Evolutionary conservation across 805 yeast genomes (phyloP).

Genomic region (Monosporozyma solicola): DNA sequence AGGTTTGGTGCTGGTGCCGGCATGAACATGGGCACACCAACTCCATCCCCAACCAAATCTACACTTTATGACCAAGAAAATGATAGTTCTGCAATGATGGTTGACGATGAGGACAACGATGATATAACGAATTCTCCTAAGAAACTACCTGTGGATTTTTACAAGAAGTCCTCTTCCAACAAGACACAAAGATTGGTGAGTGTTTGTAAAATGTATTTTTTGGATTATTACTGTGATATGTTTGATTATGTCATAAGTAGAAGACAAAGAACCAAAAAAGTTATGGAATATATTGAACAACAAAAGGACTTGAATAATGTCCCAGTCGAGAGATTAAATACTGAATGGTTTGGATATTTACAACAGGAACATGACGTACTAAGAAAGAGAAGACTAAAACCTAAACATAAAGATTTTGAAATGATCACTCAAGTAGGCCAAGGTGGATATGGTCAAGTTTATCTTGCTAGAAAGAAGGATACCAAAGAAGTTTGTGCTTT

Average conservation of each 20-base stretch:
- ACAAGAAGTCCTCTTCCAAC: conserved; percentile 51
- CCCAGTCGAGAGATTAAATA: conserved; percentile 35
- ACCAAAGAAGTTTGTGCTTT: conserved; percentile 93
- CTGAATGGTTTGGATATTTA: conserved; percentile 67
- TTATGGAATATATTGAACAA: conserved; percentile 44
- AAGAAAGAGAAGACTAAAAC: conserved; percentile 83
- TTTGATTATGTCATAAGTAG: conserved; percentile 86
- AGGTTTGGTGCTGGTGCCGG: neutral
- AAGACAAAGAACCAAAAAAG: conserved; percentile 69
- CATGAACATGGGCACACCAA: conserved; percentile 8
- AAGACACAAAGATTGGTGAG: conserved; percentile 80
- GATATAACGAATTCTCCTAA: conserved; percentile 29
- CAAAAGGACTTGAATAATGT: conserved; percentile 21
- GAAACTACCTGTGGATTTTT: conserved; percentile 39
- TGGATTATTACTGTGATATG: conserved; percentile 93
- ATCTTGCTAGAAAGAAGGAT: conserved; percentile 86
- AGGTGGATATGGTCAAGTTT: conserved; percentile 99
- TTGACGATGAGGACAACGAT: conserved; percentile 21
- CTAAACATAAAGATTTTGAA: conserved; percentile 90
- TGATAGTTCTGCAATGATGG: conserved; percentile 28
- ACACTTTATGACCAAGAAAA: conserved; percentile 17
- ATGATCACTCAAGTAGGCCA: conserved; percentile 98
- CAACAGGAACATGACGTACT: conserved; percentile 78
- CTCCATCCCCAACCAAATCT: conserved; percentile 28
- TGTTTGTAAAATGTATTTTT: conserved; percentile 86